Conservation (phyloP, 2,329 filamentous ascomycete genomes). For the Xylariaceae sp. region DNA sequence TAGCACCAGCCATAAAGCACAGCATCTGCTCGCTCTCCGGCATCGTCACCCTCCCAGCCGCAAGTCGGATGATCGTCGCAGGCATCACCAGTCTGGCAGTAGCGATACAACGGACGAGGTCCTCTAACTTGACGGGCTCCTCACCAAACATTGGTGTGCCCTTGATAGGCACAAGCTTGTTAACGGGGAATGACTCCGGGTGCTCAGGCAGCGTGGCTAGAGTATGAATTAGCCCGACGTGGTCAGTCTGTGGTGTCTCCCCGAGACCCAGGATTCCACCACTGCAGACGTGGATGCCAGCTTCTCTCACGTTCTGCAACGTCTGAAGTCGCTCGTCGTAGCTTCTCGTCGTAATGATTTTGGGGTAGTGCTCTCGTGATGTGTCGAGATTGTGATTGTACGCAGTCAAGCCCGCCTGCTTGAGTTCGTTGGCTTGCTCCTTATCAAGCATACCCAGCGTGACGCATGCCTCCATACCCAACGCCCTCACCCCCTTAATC, state of each 20-base stretch:
- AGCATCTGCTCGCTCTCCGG: slow-evolving; percentile 86
- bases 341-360: slow-evolving; percentile 81
- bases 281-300: slow-evolving; percentile 88
- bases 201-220: slow-evolving; percentile 81
- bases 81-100: slow-evolving; percentile 86
- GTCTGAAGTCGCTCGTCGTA: slow-evolving; percentile 89
- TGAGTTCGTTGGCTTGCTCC: slow-evolving; percentile 80
- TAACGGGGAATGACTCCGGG: slow-evolving; percentile 90
- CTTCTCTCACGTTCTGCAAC: slow-evolving; percentile 79
- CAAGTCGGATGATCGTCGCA: slow-evolving; percentile 83
- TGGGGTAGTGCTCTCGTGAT: slow-evolving; percentile 85
- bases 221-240: slow-evolving; percentile 83
- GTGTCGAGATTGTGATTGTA: slow-evolving; percentile 97
- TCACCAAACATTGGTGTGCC: slow-evolving; percentile 83
- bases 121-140: slow-evolving; percentile 76
- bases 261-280: slow-evolving; percentile 88
- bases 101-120: slow-evolving; percentile 81
- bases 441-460: slow-evolving; percentile 88
- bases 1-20: slow-evolving; percentile 90
- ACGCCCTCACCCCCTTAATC: slow-evolving; percentile 78
- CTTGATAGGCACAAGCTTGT: slow-evolving; percentile 88
- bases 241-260: slow-evolving; percentile 74
- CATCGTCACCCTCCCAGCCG: slow-evolving; percentile 84
- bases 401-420: slow-evolving; percentile 82
- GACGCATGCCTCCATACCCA: slow-evolving; percentile 94